Base-by-base conservation (phyloP, 495 filamentous ascomycete genomes). In the Xylaria grammica region DNA sequence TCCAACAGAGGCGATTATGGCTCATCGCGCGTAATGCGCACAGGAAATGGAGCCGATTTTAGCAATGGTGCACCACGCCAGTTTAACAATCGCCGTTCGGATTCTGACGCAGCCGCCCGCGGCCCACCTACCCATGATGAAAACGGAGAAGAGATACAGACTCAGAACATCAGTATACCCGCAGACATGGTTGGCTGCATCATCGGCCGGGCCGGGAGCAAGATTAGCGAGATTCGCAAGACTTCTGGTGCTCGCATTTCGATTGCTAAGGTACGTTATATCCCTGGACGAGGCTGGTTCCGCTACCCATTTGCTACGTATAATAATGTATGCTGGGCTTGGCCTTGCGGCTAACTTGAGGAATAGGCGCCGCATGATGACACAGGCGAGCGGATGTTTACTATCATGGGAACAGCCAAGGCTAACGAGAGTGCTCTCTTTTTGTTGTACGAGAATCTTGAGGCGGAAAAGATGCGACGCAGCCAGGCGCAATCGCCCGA, bases 101-200 rank as follows among this genome's bases (percentile, higher is more conserved):
- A 91, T 74, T 91, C 91, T 15, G 93, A 97, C 77, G 87, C 86
- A 42, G 84, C 80, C 73, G 83, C 86, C 60, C 89, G 90, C 55
- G 84, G 84, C 26, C 90, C 90, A 52, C 91, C 92, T 27, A 90
- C 93, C 60, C 87, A 92, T 63, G 93, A 93, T 59, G 96, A 97
- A 73, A 94, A 98, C 60, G 95, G 96, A 50, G 96, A 99, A 74
- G 94, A 97, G 76, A 88, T 97, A 54, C 95, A 97, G 78, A 99
- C 95, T 6, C 96, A 99, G 72, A 98, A 98, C 79, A 99, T 99
- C 82, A 97, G 93, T 79, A 99, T 99, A 71, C 95, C 95, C 32
- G 90, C 95, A 24, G 95, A 99, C 79, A 99, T 99, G 95, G 95
- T 99, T 78, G 95, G 95, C 60, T 99, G 95, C 81, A 99, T 99